These are phyloP conservation scores for Asterionellopsis glacialis DNA, from an alignment of 108 stramenopile genomes.

Conservation along the genomic window DNA sequence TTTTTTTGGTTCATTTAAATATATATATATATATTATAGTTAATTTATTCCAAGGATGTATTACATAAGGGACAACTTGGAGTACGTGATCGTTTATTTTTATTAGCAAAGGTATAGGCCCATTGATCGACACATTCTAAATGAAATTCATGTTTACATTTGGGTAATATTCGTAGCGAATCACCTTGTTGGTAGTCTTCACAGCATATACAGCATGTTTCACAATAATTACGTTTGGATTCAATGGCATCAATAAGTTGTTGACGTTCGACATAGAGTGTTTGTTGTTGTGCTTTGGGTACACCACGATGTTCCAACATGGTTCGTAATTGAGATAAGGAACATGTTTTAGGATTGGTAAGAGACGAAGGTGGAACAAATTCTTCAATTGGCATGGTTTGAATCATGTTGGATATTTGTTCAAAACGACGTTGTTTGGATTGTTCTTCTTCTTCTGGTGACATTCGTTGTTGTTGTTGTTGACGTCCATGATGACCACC, in stretches of 20 bases:
- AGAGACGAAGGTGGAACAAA: conserved; percentile 33
- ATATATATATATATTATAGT: too few species aligned
- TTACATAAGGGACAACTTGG: conserved; percentile 59
- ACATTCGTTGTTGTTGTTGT: not conserved
- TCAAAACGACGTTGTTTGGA: not conserved
- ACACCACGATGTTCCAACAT: conserved; percentile 34
- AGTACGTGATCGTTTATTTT: conserved; percentile 10
- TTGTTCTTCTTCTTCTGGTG: conserved; percentile 1
- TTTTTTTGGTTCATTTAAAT: too few species aligned
- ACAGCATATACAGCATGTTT: conserved; percentile 50
- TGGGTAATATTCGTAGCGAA: conserved; percentile 36
- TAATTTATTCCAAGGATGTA: conserved; percentile 10
- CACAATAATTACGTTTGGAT: conserved; percentile 29
- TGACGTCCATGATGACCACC: not conserved
- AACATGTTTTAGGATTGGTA: conserved; percentile 8
- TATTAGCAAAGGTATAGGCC: conserved; percentile 45
- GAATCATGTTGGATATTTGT: conserved; percentile 15
- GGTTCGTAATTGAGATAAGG: conserved; percentile 14
- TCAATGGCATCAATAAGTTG: conserved; percentile 20
- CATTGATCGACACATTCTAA: conserved; percentile 49
- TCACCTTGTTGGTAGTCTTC: conserved; percentile 23
- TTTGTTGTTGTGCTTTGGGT: conserved; percentile 9
- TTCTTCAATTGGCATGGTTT: conserved; percentile 31
- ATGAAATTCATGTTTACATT: conserved; percentile 56
- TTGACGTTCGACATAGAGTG: conserved; percentile 17